Conservation (phyloP, 2,329 filamentous ascomycete species). For the Volutella citrinella region DNA sequence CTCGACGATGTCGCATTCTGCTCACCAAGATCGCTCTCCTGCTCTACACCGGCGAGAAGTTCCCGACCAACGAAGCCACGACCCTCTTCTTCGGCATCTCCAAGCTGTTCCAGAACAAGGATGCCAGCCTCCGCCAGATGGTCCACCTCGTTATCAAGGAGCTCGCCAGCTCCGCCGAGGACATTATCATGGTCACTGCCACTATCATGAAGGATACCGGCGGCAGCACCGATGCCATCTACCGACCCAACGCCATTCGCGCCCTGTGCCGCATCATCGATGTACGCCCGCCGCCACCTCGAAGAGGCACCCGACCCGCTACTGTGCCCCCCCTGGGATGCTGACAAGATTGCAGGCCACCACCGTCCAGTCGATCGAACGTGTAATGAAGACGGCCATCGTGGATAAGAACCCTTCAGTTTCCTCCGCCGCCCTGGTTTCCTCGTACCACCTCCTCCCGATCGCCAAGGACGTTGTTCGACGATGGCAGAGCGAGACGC, state of each 20-base stretch:
- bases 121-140: slow-evolving; percentile 97
- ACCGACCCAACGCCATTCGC: slow-evolving; percentile 92
- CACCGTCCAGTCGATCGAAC: slow-evolving; percentile 95
- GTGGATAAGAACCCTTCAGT: slow-evolving; percentile 99
- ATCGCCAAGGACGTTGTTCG: slow-evolving; percentile 93
- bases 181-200: slow-evolving; percentile 99
- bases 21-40: slow-evolving; percentile 96
- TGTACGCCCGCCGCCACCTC: too few species aligned
- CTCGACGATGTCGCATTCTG: slow-evolving; percentile 94
- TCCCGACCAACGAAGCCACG: slow-evolving; percentile 95
- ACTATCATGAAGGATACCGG: slow-evolving; percentile 99
- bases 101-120: slow-evolving; percentile 99
- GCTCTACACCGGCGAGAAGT: slow-evolving; percentile 94
- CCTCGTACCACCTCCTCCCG: slow-evolving; percentile 94
- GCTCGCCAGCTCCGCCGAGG: slow-evolving; percentile 89
- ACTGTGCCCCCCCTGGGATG: slow-evolving; percentile 21
- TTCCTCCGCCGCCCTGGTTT: slow-evolving; percentile 91
- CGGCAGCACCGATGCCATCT: slow-evolving; percentile 89
- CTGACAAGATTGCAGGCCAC: slow-evolving; percentile 61
- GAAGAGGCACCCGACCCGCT: too few species aligned
- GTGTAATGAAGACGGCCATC: slow-evolving; percentile 98
- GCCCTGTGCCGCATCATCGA: slow-evolving; percentile 96
- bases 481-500: slow-evolving; percentile 97
- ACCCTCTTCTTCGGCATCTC: slow-evolving; percentile 98
- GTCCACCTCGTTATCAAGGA: slow-evolving; percentile 98